Conservation (phyloP, 177 flowering plant genomes). For the Vitis hybrid region DNA sequence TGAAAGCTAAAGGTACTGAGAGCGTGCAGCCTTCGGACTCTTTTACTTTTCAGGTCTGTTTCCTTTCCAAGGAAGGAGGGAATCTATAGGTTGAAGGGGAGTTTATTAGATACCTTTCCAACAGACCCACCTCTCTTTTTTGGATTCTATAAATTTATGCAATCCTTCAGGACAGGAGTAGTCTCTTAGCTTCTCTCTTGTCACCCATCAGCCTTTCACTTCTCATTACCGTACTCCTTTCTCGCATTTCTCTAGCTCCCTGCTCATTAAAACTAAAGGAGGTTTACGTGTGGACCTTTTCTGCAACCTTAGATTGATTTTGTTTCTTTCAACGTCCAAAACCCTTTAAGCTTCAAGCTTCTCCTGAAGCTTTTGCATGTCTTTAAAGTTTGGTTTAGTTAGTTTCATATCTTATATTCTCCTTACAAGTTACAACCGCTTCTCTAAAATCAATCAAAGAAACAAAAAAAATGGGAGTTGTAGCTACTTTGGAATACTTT, state of each 20-base stretch:
- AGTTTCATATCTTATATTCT: no score
- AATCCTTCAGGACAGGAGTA: no score
- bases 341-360: no score
- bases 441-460: no score
- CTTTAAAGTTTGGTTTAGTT: no score
- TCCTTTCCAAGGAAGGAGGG: background rate
- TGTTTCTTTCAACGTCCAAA: no score
- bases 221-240: background rate
- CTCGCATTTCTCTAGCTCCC: background rate
- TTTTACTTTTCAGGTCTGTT: background rate
- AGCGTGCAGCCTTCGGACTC: background rate
- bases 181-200: background rate
- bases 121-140: no score
- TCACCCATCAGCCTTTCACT: background rate
- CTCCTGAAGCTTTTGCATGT: no score
- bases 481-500: constrained; percentile 60
- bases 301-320: no score
- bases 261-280: background rate
- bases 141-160: background rate
- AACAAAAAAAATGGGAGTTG: constrained; percentile 48
- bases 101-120: no score
- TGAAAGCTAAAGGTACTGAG: background rate
- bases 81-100: background rate
- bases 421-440: no score
- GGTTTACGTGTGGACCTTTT: no score